These are phyloP conservation scores for Diospyros lotus DNA, from an alignment of 148 eudicot genomes.

Conservation along the genomic window DNA sequence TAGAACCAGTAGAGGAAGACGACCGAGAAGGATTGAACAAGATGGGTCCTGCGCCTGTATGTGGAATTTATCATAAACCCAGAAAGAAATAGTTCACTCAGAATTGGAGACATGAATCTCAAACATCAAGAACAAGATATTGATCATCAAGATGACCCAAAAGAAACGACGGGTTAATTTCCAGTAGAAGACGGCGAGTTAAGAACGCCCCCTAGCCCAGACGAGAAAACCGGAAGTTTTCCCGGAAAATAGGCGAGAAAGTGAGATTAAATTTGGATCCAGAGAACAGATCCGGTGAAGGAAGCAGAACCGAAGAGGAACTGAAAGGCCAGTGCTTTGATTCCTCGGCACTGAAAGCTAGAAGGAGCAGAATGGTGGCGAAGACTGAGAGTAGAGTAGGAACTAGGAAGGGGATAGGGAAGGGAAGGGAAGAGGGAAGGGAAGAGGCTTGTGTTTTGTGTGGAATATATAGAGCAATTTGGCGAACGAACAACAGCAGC, in stretches of 20 bases:
- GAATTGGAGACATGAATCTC: slow-evolving; percentile 88
- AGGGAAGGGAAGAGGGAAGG: slow-evolving; percentile 14
- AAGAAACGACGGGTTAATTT: not conserved
- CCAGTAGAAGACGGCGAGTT: not conserved
- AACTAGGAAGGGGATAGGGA: not conserved
- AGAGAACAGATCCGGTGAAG: not conserved
- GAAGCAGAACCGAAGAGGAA: slow-evolving; percentile 4
- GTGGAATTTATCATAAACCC: slow-evolving; percentile 92
- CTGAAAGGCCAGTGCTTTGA: slow-evolving; percentile 7
- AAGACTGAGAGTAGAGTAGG: not conserved
- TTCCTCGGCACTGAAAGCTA: slow-evolving; percentile 6
- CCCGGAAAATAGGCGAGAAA: not conserved
- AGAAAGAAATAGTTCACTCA: slow-evolving; percentile 73
- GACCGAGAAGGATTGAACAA: slow-evolving; percentile 93
- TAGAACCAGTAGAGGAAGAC: slow-evolving; percentile 95
- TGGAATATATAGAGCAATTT: slow-evolving; percentile 19
- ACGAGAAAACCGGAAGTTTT: not conserved
- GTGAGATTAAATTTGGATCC: not conserved
- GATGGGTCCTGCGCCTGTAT: slow-evolving; percentile 79
- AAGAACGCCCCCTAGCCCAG: not conserved
- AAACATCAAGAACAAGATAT: slow-evolving; percentile 56
- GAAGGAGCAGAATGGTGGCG: not conserved
- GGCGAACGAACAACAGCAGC: no score
- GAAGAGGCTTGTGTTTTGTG: not conserved
- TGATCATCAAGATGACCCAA: slow-evolving; percentile 43